Evolutionary conservation across 305 asterid species (phyloP), one percentile per base, ranked within the genome.

Genomic region (Ilex paraguariensis): DNA sequence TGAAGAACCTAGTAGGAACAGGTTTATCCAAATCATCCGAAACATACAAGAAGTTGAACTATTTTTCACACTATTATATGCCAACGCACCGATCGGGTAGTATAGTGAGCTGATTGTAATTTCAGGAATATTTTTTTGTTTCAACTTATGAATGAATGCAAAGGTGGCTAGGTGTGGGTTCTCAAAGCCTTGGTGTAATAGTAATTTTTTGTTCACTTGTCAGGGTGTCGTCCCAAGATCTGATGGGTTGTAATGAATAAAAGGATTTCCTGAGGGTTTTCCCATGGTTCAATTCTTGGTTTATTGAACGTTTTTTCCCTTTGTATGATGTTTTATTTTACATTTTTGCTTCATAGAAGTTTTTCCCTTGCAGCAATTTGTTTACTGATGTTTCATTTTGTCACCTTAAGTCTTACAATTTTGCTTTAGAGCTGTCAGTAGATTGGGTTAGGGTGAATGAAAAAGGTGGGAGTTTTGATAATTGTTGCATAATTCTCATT

Each of bases 61-160:
- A 60, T 88, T 91, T 79, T 91, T 91, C 85, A 84, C 98, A 60
- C 82, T 91, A 32, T 67, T 88, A 64, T 91, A 91, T 82, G 85
- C 98, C 13, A 79, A 76, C 80, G 66, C 84, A 28, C 91, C 89
- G 7, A 33, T 61, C 62, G 57, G 75, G 5, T 85, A 86, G 90
- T 32, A 60, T 76, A 75, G 80, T 65, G 68, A 59, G 69, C 52
- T 54, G 68, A 73, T 69, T 66, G 75, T 75, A 71, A 69, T 74
- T 69, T 67, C 64, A 39, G 31, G 30, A 68, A 63, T 68, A 9
- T 54, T 67, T n/a, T 21, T 62, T 64, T 21, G 61, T 61, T 49
- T 54, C 57, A 54, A 59, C 62, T 33, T 6, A 54, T 52, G 62
- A 48, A 44, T 8, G 36, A 54, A 13, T 67, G 5, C 53, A 49